Conservation (phyloP, 163 green algal genomes). For the Smithsoniella earleae region DNA sequence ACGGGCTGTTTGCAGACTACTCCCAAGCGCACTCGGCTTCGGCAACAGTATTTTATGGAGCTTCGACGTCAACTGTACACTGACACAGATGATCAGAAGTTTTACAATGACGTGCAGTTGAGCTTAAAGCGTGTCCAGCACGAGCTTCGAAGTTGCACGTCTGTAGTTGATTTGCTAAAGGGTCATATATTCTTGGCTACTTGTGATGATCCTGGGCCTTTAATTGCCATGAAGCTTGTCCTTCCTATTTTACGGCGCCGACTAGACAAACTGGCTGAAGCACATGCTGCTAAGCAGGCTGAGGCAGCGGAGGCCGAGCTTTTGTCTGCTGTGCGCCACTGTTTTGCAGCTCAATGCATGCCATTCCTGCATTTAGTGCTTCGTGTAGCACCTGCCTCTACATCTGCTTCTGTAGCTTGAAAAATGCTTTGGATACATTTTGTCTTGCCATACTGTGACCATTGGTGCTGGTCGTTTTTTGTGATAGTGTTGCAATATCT, state of each 20-base stretch:
- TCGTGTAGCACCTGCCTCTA: too few relatives aligned
- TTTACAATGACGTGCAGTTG: background rate
- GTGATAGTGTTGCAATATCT: too few relatives aligned
- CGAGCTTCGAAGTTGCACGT: too few relatives aligned
- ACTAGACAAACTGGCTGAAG: background rate
- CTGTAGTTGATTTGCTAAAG: background rate
- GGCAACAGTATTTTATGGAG: background rate
- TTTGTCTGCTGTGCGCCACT: background rate
- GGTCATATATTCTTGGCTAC: background rate
- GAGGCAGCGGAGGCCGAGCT: slow-evolving; percentile 19
- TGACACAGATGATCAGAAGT: slow-evolving; percentile 7
- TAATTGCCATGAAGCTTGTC: slow-evolving; percentile 17
- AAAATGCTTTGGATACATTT: too few relatives aligned
- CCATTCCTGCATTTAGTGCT: too few relatives aligned
- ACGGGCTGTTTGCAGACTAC: background rate
- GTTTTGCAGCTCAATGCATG: too few relatives aligned
- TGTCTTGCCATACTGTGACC: too few relatives aligned
- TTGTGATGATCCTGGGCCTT: slow-evolving; percentile 19
- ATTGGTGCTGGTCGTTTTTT: too few relatives aligned
- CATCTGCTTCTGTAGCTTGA: too few relatives aligned
- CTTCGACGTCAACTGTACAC: slow-evolving; percentile 26
- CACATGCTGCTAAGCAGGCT: slow-evolving; percentile 25
- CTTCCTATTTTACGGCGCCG: background rate
- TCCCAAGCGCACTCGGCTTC: background rate
- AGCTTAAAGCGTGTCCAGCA: background rate